Conservation (phyloP, 768 basidiomycete genomes). For the Tephrocybe sp. region DNA sequence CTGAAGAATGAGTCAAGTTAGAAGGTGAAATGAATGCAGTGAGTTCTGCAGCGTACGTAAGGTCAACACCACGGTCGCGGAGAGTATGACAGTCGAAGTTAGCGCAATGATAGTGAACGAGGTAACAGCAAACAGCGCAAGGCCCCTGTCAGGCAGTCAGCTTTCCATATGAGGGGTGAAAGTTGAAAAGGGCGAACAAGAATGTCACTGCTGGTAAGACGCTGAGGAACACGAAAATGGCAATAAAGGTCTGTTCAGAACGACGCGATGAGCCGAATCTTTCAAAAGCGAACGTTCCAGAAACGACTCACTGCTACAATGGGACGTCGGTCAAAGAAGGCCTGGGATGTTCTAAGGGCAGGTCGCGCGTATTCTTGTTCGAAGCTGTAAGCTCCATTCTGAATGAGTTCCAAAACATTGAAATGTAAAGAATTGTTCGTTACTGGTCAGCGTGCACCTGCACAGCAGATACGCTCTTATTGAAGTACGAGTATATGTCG, state of each 20-base stretch:
- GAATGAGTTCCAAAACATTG: neutral
- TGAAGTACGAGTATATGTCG: constrained; percentile 33
- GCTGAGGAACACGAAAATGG: constrained; percentile 37
- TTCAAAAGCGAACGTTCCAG: neutral
- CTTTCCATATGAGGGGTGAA: neutral
- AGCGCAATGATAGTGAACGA: constrained; percentile 36
- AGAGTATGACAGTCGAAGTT: constrained; percentile 28
- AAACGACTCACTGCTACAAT: constrained; percentile 30
- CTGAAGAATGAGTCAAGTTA: constrained; percentile 20
- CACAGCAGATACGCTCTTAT: constrained; percentile 34
- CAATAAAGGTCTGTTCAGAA: constrained; percentile 37
- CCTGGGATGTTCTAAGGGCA: constrained; percentile 28
- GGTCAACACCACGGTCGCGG: constrained; percentile 27
- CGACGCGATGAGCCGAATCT: neutral
- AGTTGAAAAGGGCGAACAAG: constrained; percentile 29
- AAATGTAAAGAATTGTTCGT: neutral
- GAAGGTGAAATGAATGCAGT: neutral
- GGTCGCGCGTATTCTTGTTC: constrained; percentile 46
- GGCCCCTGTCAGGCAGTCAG: constrained; percentile 10
- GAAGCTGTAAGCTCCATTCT: constrained; percentile 29
- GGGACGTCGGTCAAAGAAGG: constrained; percentile 34
- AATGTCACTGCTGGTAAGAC: constrained; percentile 34
- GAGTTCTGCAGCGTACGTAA: too few relatives aligned
- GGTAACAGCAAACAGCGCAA: constrained; percentile 34
- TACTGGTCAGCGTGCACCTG: constrained; percentile 36